A percentile compares a stretch with the other conserved stretches of the same genome.
Evolutionary conservation across 306 rosid genomes (phyloP).

Genomic region (Pyrus pyrifolia): DNA sequence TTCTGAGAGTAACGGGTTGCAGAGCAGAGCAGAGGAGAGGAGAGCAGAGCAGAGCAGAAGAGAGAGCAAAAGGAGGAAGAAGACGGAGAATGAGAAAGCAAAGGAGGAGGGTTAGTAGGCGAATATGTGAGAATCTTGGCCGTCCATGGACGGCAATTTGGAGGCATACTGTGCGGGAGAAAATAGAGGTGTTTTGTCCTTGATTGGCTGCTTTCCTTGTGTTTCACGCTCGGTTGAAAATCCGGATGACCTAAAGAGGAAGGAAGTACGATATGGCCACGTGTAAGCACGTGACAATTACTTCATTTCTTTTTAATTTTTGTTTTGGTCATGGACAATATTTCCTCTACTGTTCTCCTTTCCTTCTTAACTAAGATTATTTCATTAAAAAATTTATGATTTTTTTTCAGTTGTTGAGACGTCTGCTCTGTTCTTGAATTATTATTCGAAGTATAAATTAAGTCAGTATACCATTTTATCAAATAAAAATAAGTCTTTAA

Average conservation of each 20-base stretch:
- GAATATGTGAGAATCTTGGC: slow-evolving; percentile 20
- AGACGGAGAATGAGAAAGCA: background rate
- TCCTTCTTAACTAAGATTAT: background rate
- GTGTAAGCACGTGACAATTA: background rate
- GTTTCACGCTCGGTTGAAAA: slow-evolving; percentile 34
- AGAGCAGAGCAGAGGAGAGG: background rate
- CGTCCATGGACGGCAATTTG: slow-evolving; percentile 75
- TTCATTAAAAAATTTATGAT: too few species aligned
- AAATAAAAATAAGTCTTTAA: too few species aligned
- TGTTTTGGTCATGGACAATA: too few species aligned
- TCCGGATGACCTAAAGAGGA: background rate
- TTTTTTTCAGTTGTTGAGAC: background rate
- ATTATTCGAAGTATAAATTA: too few species aligned
- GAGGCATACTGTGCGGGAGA: slow-evolving; percentile 21
- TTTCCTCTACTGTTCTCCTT: too few species aligned
- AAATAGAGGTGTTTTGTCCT: slow-evolving; percentile 3
- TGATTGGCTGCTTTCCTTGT: slow-evolving; percentile 8
- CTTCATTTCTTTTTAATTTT: background rate
- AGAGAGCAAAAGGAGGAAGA: background rate
- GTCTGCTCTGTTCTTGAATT: too few species aligned
- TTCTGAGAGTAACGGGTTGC: background rate
- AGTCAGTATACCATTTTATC: too few species aligned
- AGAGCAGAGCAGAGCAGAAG: background rate
- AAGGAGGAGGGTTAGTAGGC: slow-evolving; percentile 2
- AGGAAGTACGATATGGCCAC: background rate